phyloP scores from a whole-genome alignment of 768 basidiomycete species.

The Leccinum longicurvipes region DNA sequence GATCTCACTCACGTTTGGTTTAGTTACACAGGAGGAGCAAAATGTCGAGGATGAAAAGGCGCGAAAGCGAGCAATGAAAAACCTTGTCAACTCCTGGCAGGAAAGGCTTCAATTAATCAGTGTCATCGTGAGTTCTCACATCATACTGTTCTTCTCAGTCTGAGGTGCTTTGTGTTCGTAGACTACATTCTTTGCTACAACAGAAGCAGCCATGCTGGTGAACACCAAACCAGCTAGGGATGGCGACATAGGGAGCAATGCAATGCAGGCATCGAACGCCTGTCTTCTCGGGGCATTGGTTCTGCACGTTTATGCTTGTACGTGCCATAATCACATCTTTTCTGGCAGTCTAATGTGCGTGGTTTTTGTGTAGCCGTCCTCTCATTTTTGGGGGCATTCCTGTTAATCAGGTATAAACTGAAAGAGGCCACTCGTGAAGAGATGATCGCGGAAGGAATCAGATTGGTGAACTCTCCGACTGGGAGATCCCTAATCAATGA shows the following conservation, averaged over 20 bases:
- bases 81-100: slow-evolving; percentile 59
- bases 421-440: slow-evolving; percentile 51
- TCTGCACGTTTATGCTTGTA: slow-evolving; percentile 51
- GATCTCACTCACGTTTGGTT: not conserved
- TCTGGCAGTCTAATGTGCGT: not conserved
- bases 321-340: slow-evolving; percentile 9
- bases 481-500: slow-evolving; percentile 8
- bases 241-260: slow-evolving; percentile 6
- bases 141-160: not conserved
- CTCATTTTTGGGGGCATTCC: slow-evolving; percentile 55
- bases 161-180: slow-evolving; percentile 18
- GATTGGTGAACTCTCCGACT: slow-evolving; percentile 23
- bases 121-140: slow-evolving; percentile 45
- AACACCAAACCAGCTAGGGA: slow-evolving; percentile 37
- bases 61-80: slow-evolving; percentile 42
- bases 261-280: slow-evolving; percentile 40
- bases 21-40: slow-evolving; percentile 50
- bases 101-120: slow-evolving; percentile 59
- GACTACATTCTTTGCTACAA: slow-evolving; percentile 64
- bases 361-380: slow-evolving; percentile 31
- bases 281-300: slow-evolving; percentile 51
- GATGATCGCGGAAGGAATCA: slow-evolving; percentile 34
- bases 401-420: slow-evolving; percentile 53
- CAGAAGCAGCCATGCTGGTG: slow-evolving; percentile 50
- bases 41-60: slow-evolving; percentile 45